Conservation (phyloP, 805 yeast species). For the Spathaspora sp. region DNA sequence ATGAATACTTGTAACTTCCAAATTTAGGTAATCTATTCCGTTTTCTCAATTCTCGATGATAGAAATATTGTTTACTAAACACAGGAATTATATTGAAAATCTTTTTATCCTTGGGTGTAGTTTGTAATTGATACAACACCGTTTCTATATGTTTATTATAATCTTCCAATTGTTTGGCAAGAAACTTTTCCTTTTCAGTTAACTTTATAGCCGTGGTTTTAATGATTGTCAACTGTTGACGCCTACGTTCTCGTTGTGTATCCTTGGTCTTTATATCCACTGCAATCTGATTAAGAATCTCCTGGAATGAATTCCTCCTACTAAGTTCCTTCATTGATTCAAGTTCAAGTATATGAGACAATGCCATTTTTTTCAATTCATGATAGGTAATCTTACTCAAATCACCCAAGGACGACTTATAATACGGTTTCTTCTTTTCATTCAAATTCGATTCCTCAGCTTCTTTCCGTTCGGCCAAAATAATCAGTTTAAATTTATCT, state of each 20-base stretch:
- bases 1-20: conserved; percentile 75
- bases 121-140: conserved; percentile 41
- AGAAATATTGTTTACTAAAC: conserved; percentile 74
- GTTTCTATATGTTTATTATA: conserved; percentile 46
- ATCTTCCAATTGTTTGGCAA: conserved; percentile 41
- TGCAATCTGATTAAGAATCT: conserved; percentile 77
- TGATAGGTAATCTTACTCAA: conserved; percentile 54
- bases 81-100: conserved; percentile 45
- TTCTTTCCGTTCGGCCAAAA: conserved; percentile 41
- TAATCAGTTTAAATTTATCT: conserved; percentile 50
- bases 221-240: conserved; percentile 39
- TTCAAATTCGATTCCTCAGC: conserved; percentile 29
- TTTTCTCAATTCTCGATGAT: conserved; percentile 65
- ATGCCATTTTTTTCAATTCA: conserved; percentile 70
- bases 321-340: conserved; percentile 65
- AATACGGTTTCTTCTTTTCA: conserved; percentile 41
- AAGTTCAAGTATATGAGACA: conserved; percentile 72
- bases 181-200: conserved; percentile 41
- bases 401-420: conserved; percentile 48
- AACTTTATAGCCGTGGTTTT: conserved; percentile 41
- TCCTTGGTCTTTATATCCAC: conserved; percentile 60
- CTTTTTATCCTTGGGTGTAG: conserved; percentile 44
- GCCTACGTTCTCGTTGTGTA: conserved; percentile 39
- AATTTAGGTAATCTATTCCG: conserved; percentile 66
- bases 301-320: conserved; percentile 72